A percentile compares a stretch with the other conserved stretches of the same genome.
These are phyloP conservation scores for Erigeron canadensis DNA, from an alignment of 129 eudicot species.

Conservation along the genomic window DNA sequence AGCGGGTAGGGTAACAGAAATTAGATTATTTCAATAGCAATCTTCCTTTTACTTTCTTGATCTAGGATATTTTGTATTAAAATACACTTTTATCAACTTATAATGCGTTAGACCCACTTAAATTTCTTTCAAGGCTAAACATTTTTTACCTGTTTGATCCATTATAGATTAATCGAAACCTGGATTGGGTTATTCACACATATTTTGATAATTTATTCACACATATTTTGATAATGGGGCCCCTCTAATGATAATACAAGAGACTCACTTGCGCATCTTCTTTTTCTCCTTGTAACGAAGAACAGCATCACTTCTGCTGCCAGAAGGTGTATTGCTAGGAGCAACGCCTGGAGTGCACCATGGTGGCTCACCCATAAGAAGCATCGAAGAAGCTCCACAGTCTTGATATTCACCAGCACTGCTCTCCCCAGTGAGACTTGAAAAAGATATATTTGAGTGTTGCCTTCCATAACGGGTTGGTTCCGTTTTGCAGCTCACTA, in stretches of 20 bases:
- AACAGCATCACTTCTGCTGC: conserved; percentile 54
- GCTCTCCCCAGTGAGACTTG: conserved; percentile 40
- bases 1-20: no score
- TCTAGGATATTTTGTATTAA: no score
- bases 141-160: no score
- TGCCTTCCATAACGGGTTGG: conserved; percentile 39
- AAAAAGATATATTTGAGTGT: conserved; percentile 43
- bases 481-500: conserved; percentile 51
- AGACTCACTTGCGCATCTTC: conserved; percentile 66
- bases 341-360: conserved; percentile 31
- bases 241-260: not conserved
- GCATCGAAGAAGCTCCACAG: conserved; percentile 47
- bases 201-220: not conserved
- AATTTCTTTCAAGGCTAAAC: no score
- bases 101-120: no score
- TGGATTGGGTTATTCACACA: no score
- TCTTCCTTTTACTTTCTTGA: no score
- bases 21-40: no score
- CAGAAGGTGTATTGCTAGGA: conserved; percentile 26
- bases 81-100: no score
- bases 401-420: conserved; percentile 48
- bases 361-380: conserved; percentile 52
- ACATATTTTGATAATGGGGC: not conserved
- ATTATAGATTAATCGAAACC: no score
- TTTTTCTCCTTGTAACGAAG: conserved; percentile 66